Evolutionary conservation across 129 eudicot genomes (phyloP).

Genomic region (Cynara cardunculus): DNA sequence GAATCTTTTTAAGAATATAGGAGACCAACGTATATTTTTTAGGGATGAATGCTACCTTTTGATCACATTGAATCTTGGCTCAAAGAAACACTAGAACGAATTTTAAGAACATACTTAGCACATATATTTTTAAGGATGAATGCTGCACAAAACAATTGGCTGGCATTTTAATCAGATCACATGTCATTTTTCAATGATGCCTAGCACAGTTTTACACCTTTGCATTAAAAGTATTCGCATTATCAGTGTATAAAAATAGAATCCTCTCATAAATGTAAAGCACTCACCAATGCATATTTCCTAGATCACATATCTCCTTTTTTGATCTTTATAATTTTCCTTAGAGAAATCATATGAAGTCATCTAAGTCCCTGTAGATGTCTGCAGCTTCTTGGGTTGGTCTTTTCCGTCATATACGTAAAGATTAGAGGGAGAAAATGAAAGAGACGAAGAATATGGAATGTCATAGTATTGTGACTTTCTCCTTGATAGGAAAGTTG

Average conservation of each 20-base stretch:
- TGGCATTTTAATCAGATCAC: not conserved
- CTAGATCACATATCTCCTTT: not conserved
- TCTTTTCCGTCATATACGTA: too few species aligned
- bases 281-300: not conserved
- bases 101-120: not conserved
- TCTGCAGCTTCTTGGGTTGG: not conserved
- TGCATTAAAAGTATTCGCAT: too few species aligned
- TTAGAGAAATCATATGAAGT: not conserved
- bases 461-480: too few species aligned
- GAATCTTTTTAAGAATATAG: too few species aligned
- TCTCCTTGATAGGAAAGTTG: too few species aligned
- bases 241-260: not conserved
- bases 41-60: not conserved
- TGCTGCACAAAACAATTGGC: not conserved
- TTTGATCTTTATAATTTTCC: not conserved
- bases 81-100: too few species aligned
- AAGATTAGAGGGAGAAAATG: too few species aligned
- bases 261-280: not conserved
- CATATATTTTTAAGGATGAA: not conserved
- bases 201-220: too few species aligned
- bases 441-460: too few species aligned
- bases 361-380: not conserved
- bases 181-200: not conserved
- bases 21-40: too few species aligned
- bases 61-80: not conserved